Base-by-base conservation (phyloP, 1,139 yeast genomes). In the Eremothecium gossypii region DNA sequence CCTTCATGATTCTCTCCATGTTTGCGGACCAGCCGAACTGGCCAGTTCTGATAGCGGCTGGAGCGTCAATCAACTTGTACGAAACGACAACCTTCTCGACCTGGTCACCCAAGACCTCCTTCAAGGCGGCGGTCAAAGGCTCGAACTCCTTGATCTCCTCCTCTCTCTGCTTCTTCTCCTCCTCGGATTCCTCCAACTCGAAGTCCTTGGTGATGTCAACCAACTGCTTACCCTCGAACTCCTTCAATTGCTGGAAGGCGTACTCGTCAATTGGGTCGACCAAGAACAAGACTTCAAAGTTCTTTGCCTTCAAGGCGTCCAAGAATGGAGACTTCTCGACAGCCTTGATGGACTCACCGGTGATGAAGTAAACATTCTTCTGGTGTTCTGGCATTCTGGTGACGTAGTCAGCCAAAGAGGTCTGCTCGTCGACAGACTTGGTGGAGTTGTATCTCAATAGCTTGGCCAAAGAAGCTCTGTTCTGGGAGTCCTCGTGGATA, bases 1-100 rank as follows among this genome's bases (percentile, higher is more conserved):
- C 98, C 79, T 91, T 91, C 99, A 91, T 93, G 77, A 91, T 91
- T 83, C 98, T 91, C 77, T 91, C 99, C 98, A 93, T 93, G 78
- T 91, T 91, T 63, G 99, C 99, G 58, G 98, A 91, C 99, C 99
- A 91, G 68, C 99, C 98, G 69, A 91, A 91, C 76, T 91, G 98
- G 61, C 96, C 97, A 58, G 98, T 91, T 79, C 97, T 87, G 67
- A 91, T 89, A 60, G 98, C 98, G 69, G 98, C 98, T 69, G 99
- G 99, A 46, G 98, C 93, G 64, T 89, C 97, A 60, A 87, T 87
- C 65, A 93, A 81, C 74, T 86, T 87, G 76, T 89, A 93, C 54
- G 98, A 89, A 56, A 93, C 96, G 65, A 89, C 89, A 71, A 93
- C 98, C 77, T 93, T 93, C 77, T 93, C 99, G 63, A 91, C 98